Evolutionary conservation across 2,329 filamentous ascomycete genomes (phyloP).

Genomic region (Exophiala dermatitidis): DNA sequence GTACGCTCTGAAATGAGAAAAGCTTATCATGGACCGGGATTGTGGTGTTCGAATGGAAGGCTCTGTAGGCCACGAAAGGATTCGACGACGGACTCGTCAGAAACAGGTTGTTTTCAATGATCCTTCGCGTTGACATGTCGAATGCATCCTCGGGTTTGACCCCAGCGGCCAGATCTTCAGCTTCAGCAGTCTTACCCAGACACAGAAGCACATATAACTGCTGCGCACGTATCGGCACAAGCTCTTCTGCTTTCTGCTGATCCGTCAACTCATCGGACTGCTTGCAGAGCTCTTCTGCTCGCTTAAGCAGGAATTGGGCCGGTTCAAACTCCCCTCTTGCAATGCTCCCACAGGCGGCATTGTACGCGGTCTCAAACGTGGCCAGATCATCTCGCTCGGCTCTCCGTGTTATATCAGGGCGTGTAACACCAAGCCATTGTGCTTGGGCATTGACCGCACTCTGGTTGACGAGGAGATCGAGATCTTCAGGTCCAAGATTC

Average conservation of each 20-base stretch:
- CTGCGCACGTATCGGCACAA: constrained; percentile 55
- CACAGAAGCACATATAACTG: constrained; percentile 53
- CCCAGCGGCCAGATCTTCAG: constrained; percentile 45
- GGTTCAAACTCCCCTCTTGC: constrained; percentile 53
- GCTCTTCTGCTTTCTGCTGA: constrained; percentile 52
- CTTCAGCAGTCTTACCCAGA: constrained; percentile 50
- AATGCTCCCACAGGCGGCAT: constrained; percentile 57
- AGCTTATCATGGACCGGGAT: constrained; percentile 48
- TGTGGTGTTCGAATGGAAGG: constrained; percentile 46
- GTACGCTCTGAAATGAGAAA: constrained; percentile 52
- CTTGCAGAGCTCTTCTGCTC: constrained; percentile 55
- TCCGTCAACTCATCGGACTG: constrained; percentile 53
- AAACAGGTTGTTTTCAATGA: constrained; percentile 55
- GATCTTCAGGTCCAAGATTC: constrained; percentile 44
- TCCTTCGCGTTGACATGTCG: constrained; percentile 52
- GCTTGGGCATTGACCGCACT: constrained; percentile 56
- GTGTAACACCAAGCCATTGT: constrained; percentile 51
- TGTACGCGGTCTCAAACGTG: constrained; percentile 59
- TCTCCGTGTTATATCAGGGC: constrained; percentile 47
- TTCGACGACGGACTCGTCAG: constrained; percentile 45
- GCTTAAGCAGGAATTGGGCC: constrained; percentile 52
- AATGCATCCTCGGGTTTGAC: constrained; percentile 48
- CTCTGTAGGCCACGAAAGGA: constrained; percentile 52
- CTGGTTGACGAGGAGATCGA: constrained; percentile 56
- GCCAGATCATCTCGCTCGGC: constrained; percentile 54